These are phyloP conservation scores for Pinus albicaulis DNA, from an alignment of 75 land plant genomes.

Conservation along the genomic window DNA sequence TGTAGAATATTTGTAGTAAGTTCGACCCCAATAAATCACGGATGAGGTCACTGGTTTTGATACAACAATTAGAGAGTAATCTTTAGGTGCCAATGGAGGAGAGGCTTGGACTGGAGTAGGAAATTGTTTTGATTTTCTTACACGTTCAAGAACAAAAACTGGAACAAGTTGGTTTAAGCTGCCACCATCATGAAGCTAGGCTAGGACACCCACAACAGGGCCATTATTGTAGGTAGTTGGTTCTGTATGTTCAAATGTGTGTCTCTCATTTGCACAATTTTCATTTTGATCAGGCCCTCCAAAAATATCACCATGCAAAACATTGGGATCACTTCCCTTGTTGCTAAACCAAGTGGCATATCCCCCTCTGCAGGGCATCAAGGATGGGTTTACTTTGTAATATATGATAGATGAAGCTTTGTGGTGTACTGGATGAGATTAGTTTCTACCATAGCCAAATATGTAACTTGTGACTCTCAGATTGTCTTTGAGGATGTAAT, in stretches of 20 bases:
- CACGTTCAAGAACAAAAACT: background rate
- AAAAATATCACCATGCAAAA: slow-evolving; percentile 79
- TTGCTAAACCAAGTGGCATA: slow-evolving; percentile 65
- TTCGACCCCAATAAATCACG: no score
- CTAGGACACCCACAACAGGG: slow-evolving; percentile 78
- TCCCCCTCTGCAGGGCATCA: slow-evolving; percentile 79
- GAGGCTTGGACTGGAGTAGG: no score
- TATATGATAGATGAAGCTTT: slow-evolving; percentile 85
- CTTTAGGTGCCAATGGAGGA: no score
- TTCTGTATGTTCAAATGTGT: slow-evolving; percentile 87
- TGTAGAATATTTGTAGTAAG: no score
- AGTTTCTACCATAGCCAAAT: no score
- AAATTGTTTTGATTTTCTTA: no score
- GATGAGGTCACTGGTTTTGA: no score
- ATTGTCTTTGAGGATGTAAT: no score
- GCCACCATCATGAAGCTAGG: slow-evolving; percentile 43
- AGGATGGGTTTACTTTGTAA: slow-evolving; percentile 45
- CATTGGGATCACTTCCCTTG: slow-evolving; percentile 68
- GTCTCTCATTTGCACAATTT: slow-evolving; percentile 75
- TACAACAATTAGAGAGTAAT: no score
- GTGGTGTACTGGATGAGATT: slow-evolving; percentile 42
- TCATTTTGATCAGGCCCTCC: slow-evolving; percentile 95
- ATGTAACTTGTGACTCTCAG: no score
- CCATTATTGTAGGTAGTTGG: slow-evolving; percentile 92
- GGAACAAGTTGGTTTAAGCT: slow-evolving; percentile 47